Evolutionary conservation across 441 rosid genomes (phyloP), one percentile per base, ranked within the genome.

Genomic region (Hypseocharis bilobata): DNA sequence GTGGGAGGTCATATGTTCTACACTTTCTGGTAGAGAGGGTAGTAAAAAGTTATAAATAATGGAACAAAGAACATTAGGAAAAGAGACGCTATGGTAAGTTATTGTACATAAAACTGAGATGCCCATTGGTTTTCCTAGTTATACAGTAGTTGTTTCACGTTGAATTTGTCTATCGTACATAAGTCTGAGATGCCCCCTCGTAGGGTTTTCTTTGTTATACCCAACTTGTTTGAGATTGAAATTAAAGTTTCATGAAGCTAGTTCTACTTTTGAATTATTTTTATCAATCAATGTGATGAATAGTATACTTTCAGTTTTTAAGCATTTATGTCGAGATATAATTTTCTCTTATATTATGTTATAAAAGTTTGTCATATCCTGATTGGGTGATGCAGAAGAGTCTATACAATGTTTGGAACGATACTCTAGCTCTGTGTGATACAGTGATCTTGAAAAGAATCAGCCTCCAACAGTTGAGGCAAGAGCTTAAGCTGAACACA

Each of bases 401-500:
- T 57, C 68, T 89, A 42, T 82, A 69, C 54, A 82, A 80, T 67
- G 97, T 91, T 56, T 94, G 89, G 96, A 78, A 77, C 23, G 72
- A 79, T 30, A 88, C 84, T 58, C 75, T 81, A 75, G 78, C 75
- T 51, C 80, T 91, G 64, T 80, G 88, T 82, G 89, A 84, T 73
- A 81, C 88, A 55, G 86, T 93, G 62, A 80, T 78, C 63, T 76
- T 76, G 74, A 89, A 88, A 79, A 84, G 85, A 74, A 84, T 81
- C 71, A 70, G 74, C 71, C 80, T 94, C 56, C 94, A 87, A 70
- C 86, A 78, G 82, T 77, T 84, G 74, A 82, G 74, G 76, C 80
- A 81, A 73, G 89, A 88, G 81, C 83, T 89, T 60, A 88, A 86
- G 83, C 83, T 94, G 72, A 83, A 76, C 73, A 72, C 83, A 27